phyloP scores from a whole-genome alignment of 495 filamentous ascomycete species.

The Thermochaetoides thermophila region DNA sequence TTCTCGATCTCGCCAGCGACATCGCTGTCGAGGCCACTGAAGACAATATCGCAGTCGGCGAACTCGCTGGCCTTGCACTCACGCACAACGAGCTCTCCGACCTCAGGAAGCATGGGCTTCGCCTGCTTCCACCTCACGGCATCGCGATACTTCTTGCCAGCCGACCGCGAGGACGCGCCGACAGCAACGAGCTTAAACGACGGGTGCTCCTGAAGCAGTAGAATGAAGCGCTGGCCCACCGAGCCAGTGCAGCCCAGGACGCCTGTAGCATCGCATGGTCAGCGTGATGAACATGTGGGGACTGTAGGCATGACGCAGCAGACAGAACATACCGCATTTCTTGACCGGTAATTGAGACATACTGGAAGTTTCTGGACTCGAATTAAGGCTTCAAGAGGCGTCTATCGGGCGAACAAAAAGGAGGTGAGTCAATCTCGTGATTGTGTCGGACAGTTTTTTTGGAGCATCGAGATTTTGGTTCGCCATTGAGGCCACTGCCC shows the following conservation, averaged over 20 bases:
- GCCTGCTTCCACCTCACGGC: slow-evolving; percentile 77
- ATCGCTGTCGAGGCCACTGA: slow-evolving; percentile 73
- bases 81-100: slow-evolving; percentile 56
- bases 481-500: slow-evolving; percentile 1
- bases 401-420: too few species aligned
- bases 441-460: too few species aligned
- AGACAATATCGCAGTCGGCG: slow-evolving; percentile 73
- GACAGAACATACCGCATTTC: slow-evolving; percentile 32
- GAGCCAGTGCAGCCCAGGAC: slow-evolving; percentile 65
- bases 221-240: slow-evolving; percentile 75
- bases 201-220: slow-evolving; percentile 66
- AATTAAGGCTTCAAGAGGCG: too few species aligned
- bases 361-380: not conserved
- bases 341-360: slow-evolving; percentile 34
- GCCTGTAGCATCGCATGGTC: slow-evolving; percentile 25
- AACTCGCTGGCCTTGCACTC: slow-evolving; percentile 64
- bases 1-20: slow-evolving; percentile 72
- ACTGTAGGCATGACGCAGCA: not conserved
- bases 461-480: too few species aligned
- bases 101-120: slow-evolving; percentile 47
- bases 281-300: slow-evolving; percentile 1
- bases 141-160: slow-evolving; percentile 71
- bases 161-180: slow-evolving; percentile 64
- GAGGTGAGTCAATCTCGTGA: slow-evolving; percentile 13
- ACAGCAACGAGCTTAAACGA: slow-evolving; percentile 60